A percentile compares a stretch with the other conserved stretches of the same genome.
phyloP scores from a whole-genome alignment of 768 basidiomycete species.

The Calocera viscosa region DNA sequence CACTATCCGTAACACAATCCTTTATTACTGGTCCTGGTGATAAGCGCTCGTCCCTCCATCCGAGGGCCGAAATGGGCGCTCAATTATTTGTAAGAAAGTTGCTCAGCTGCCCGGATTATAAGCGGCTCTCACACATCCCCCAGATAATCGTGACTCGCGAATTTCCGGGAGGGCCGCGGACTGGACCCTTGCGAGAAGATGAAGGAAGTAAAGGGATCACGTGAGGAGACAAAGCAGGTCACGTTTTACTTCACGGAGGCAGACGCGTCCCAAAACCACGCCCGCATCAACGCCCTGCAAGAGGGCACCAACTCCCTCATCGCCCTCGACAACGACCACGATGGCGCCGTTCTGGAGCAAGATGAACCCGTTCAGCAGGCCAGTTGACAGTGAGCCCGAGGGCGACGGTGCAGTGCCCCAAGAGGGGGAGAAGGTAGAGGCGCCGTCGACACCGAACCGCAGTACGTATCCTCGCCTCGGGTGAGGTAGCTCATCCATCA shows the following conservation, averaged over 20 bases:
- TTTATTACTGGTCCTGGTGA: too few species aligned
- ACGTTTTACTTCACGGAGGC: slow-evolving; percentile 7
- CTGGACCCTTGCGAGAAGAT: too few species aligned
- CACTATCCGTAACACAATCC: too few species aligned
- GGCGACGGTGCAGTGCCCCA: background rate
- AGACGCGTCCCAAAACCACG: background rate
- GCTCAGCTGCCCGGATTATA: too few species aligned
- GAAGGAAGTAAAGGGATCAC: too few species aligned
- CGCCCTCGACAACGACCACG: background rate
- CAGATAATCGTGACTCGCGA: too few species aligned
- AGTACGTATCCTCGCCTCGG: background rate
- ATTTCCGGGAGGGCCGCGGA: too few species aligned
- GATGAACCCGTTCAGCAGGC: background rate
- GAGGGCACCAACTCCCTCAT: background rate
- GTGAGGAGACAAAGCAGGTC: background rate
- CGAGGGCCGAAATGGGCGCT: too few species aligned
- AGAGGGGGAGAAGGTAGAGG: background rate
- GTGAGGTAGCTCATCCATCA: background rate
- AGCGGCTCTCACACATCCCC: too few species aligned
- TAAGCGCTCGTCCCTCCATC: too few species aligned
- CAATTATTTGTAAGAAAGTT: too few species aligned
- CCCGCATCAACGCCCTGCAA: background rate
- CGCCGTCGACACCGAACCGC: background rate
- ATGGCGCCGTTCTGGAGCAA: slow-evolving; percentile 4
- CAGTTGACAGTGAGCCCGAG: background rate